phyloP scores from a whole-genome alignment of 139 green algal genomes.

The Diplosphaera chodatii region DNA sequence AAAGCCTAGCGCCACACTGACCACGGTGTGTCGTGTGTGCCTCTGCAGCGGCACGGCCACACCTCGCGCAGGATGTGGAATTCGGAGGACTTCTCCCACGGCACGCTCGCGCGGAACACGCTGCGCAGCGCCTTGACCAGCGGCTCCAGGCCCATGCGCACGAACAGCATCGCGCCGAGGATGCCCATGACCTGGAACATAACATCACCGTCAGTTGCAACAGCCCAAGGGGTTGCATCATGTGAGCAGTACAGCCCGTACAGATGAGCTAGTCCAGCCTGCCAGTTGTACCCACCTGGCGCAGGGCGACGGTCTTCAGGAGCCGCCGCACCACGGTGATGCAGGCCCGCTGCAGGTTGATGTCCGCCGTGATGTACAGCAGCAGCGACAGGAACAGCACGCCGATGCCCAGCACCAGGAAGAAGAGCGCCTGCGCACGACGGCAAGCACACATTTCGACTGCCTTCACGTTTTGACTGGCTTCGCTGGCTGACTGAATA shows the following conservation, averaged over 20 bases:
- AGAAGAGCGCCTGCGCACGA: slow-evolving; percentile 22
- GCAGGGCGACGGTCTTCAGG: slow-evolving; percentile 60
- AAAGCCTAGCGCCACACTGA: no score
- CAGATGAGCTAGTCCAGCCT: no score
- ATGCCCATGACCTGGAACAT: slow-evolving; percentile 29
- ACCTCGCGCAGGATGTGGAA: slow-evolving; percentile 68
- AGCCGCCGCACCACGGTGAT: slow-evolving; percentile 45
- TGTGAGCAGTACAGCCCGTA: no score
- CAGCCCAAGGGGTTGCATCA: no score
- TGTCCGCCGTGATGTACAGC: slow-evolving; percentile 51
- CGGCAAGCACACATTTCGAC: no score
- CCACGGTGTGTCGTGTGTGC: no score
- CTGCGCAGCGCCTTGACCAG: slow-evolving; percentile 35
- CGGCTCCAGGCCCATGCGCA: slow-evolving; percentile 45
- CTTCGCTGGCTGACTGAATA: no score
- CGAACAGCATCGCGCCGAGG: slow-evolving; percentile 32
- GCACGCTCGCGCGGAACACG: slow-evolving; percentile 27
- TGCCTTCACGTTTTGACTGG: no score
- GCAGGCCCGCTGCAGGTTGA: slow-evolving; percentile 37
- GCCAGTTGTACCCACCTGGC: no score
- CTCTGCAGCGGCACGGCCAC: no score
- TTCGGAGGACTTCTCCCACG: slow-evolving; percentile 51
- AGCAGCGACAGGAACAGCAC: slow-evolving; percentile 47
- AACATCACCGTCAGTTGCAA: no score
- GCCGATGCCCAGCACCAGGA: slow-evolving; percentile 32